phyloP scores from a whole-genome alignment of 805 yeast genomes.

The Saccharomycopsis sp. region DNA sequence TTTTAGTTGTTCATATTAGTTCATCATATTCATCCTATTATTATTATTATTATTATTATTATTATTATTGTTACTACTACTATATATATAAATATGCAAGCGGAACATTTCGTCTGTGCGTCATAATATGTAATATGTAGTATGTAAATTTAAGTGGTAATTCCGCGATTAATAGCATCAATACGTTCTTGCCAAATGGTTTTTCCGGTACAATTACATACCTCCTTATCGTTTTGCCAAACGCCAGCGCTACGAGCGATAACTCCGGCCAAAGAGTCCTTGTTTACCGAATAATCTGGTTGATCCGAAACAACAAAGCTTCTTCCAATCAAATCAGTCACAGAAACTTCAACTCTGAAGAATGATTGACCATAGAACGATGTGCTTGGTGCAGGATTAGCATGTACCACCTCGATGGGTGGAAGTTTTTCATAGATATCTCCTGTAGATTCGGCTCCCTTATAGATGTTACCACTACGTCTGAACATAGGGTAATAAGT shows the following conservation, averaged over 20 bases:
- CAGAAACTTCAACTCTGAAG: constrained; percentile 30
- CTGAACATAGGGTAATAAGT: constrained; percentile 65
- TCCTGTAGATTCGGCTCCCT: constrained; percentile 68
- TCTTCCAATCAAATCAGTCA: constrained; percentile 66
- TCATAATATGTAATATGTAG: too few relatives aligned
- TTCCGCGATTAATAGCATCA: constrained; percentile 64
- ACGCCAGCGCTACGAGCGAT: constrained; percentile 95
- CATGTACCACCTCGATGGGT: constrained; percentile 25
- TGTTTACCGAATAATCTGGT: constrained; percentile 22
- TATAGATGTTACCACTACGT: constrained; percentile 66
- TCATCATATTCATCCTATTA: too few relatives aligned
- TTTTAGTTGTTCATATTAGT: too few relatives aligned
- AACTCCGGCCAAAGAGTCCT: constrained; percentile 65
- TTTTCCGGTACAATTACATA: constrained; percentile 92
- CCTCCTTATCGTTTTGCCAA: constrained; percentile 92
- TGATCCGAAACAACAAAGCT: constrained; percentile 32
- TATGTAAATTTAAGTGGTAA: constrained; percentile 30
- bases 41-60: too few relatives aligned
- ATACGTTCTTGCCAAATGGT: constrained; percentile 91
- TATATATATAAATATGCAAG: too few relatives aligned
- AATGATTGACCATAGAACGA: constrained; percentile 14
- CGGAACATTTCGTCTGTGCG: too few relatives aligned
- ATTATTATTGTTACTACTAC: too few relatives aligned
- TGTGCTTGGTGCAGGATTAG: constrained; percentile 18
- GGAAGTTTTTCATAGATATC: constrained; percentile 38